Percentiles rank a stretch among this genome's conserved stretches.
These are phyloP conservation scores for Beta vulgaris DNA, from an alignment of 148 eudicot genomes.

Conservation along the genomic window DNA sequence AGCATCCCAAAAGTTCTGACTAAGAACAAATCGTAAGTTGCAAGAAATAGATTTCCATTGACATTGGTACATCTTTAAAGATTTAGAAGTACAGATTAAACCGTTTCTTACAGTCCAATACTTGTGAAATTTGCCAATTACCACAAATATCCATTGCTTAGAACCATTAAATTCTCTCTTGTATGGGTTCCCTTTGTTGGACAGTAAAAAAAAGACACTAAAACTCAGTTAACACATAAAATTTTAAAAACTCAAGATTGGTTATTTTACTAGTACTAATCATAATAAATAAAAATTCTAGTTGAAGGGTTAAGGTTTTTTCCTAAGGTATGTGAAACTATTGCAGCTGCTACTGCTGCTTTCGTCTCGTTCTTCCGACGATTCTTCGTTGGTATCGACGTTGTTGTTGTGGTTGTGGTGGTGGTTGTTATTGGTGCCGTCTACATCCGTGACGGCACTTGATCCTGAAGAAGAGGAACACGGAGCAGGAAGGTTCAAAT, in stretches of 20 bases:
- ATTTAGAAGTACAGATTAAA: slow-evolving; percentile 17
- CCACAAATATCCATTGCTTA: neutral
- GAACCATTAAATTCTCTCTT: slow-evolving; percentile 6
- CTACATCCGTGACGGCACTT: slow-evolving; percentile 66
- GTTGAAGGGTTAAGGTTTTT: slow-evolving; percentile 25
- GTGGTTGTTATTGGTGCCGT: slow-evolving; percentile 4
- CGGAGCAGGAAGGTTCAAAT: slow-evolving; percentile 57
- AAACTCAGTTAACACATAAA: neutral
- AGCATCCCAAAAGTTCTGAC: neutral
- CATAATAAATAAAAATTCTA: slow-evolving; percentile 11
- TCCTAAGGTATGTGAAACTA: slow-evolving; percentile 43
- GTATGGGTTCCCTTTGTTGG: neutral
- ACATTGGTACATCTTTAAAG: slow-evolving; percentile 6
- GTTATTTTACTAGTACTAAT: slow-evolving; percentile 5
- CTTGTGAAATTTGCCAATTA: slow-evolving; percentile 3
- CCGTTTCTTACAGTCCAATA: neutral
- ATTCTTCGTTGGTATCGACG: neutral
- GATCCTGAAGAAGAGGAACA: slow-evolving; percentile 66
- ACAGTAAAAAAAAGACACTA: neutral
- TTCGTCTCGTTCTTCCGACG: slow-evolving; percentile 53
- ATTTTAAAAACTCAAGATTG: slow-evolving; percentile 10
- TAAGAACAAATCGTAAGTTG: neutral
- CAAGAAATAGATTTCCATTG: slow-evolving; percentile 11
- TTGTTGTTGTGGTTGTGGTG: slow-evolving; percentile 2
- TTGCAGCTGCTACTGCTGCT: slow-evolving; percentile 62